A percentile compares a stretch with the other conserved stretches of the same genome.
Evolutionary conservation across 2,329 filamentous ascomycete genomes (phyloP).

Genomic region (Ophiostoma sp.): DNA sequence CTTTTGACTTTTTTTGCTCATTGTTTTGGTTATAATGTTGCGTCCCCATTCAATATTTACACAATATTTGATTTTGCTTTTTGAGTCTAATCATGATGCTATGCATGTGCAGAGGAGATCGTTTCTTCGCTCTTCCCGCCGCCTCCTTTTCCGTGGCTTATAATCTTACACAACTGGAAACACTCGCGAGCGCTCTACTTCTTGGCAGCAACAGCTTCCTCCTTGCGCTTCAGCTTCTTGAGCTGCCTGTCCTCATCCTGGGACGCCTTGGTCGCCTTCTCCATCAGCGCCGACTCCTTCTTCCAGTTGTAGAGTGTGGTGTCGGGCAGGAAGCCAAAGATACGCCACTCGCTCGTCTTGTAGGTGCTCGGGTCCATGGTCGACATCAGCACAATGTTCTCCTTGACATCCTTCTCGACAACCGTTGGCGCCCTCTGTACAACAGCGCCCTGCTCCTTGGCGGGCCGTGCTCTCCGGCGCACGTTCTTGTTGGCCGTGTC

Average conservation of each 20-base stretch:
- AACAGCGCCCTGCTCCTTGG: neutral
- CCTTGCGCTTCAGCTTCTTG: neutral
- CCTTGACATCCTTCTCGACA: conserved; percentile 50
- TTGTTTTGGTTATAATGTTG: no score
- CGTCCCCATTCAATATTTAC: no score
- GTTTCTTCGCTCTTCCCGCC: neutral
- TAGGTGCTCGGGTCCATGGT: conserved; percentile 43
- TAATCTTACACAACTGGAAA: neutral
- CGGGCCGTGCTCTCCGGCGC: conserved; percentile 3
- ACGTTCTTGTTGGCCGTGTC: conserved; percentile 11
- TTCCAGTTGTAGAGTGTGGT: conserved; percentile 43
- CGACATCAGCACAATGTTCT: conserved; percentile 60
- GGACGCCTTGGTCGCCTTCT: conserved; percentile 13
- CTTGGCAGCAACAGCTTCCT: neutral
- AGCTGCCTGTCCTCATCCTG: conserved; percentile 7
- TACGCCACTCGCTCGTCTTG: conserved; percentile 50
- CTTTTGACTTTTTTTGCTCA: neutral
- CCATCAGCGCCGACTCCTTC: conserved; percentile 27
- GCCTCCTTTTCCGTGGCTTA: neutral
- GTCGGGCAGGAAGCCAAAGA: conserved; percentile 59
- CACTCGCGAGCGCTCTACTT: neutral
- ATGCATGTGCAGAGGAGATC: neutral
- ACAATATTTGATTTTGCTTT: neutral
- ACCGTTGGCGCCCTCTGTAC: conserved; percentile 40
- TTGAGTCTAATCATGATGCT: neutral